A percentile compares a stretch with the other conserved stretches of the same genome.
These are phyloP conservation scores for Fusarium setosum DNA, from an alignment of 2,329 filamentous ascomycete genomes.

Conservation along the genomic window DNA sequence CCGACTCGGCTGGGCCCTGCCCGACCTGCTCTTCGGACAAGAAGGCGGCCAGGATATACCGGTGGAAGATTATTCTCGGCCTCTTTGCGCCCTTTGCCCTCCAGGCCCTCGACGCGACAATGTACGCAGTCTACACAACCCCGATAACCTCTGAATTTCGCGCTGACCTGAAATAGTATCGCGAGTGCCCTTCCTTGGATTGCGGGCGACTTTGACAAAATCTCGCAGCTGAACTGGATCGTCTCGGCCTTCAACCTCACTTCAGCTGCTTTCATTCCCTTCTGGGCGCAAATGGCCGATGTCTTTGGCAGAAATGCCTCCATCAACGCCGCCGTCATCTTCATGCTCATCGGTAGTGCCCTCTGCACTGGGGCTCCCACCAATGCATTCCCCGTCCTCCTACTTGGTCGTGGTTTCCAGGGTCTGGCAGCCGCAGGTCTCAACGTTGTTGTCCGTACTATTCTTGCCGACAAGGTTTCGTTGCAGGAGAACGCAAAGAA, in stretches of 20 bases:
- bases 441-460: constrained; percentile 68
- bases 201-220: constrained; percentile 70
- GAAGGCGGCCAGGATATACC: constrained; percentile 53
- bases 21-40: constrained; percentile 48
- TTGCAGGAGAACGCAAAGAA: constrained; percentile 71
- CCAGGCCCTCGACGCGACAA: constrained; percentile 72
- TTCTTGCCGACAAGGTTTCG: constrained; percentile 74
- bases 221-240: constrained; percentile 75
- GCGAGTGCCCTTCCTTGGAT: constrained; percentile 62
- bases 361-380: constrained; percentile 69
- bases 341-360: constrained; percentile 70
- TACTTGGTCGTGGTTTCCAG: constrained; percentile 72
- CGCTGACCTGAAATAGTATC: constrained; percentile 40
- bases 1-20: constrained; percentile 37
- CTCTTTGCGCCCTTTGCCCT: constrained; percentile 71
- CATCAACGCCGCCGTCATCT: constrained; percentile 66
- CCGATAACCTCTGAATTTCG: background rate
- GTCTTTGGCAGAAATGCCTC: constrained; percentile 71
- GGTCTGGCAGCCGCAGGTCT: constrained; percentile 72
- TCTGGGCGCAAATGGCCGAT: constrained; percentile 73
- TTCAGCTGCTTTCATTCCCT: constrained; percentile 74
- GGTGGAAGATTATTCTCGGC: constrained; percentile 69
- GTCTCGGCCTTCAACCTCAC: constrained; percentile 76
- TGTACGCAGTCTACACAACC: constrained; percentile 49
- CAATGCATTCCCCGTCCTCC: constrained; percentile 66